Conservation (phyloP, 2,329 filamentous ascomycete species). For the Epichloe sibirici region DNA sequence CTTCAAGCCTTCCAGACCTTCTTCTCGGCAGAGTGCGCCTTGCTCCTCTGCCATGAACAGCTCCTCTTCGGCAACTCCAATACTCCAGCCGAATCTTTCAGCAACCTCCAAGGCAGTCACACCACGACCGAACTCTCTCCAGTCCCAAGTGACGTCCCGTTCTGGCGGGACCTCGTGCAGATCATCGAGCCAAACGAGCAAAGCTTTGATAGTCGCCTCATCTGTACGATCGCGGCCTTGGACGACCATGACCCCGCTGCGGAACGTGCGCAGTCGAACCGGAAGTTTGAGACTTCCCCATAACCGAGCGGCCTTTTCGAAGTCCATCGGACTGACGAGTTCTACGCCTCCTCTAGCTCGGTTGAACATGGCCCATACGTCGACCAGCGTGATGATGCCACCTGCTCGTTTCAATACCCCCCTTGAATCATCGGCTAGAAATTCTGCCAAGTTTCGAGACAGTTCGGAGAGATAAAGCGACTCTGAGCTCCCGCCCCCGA, state of each 20-base stretch:
- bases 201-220: conserved; percentile 68
- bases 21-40: conserved; percentile 79
- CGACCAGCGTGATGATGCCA: conserved; percentile 79
- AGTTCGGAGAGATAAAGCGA: conserved; percentile 83
- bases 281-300: conserved; percentile 85
- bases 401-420: conserved; percentile 69
- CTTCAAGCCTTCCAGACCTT: conserved; percentile 76
- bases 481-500: conserved; percentile 62
- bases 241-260: conserved; percentile 87
- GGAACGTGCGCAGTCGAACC: conserved; percentile 77
- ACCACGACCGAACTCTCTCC: conserved; percentile 65
- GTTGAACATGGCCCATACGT: conserved; percentile 93
- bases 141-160: conserved; percentile 60
- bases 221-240: conserved; percentile 82
- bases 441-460: conserved; percentile 75
- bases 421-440: conserved; percentile 71
- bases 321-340: conserved; percentile 81
- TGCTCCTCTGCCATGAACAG: conserved; percentile 93
- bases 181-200: conserved; percentile 67
- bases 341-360: conserved; percentile 86
- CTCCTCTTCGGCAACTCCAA: conserved; percentile 90
- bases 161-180: conserved; percentile 55
- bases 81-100: conserved; percentile 89
- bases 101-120: conserved; percentile 84
- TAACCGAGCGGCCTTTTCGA: conserved; percentile 75